Evolutionary conservation across 345 rosid species (phyloP).

Genomic region (Ceriops tagal): DNA sequence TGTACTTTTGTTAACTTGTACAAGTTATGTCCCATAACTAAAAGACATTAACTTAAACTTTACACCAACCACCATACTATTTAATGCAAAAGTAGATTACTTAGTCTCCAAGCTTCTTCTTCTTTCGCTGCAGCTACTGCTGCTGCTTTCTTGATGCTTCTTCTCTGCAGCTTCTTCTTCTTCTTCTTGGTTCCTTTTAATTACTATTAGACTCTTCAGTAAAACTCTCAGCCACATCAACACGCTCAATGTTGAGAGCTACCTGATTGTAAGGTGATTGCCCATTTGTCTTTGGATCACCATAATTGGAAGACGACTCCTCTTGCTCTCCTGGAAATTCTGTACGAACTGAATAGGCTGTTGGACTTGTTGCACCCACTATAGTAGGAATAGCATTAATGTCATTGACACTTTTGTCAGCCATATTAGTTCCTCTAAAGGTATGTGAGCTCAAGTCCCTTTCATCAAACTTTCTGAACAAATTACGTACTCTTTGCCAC

Average conservation of each 20-base stretch:
- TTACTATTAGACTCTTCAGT: too few relatives aligned
- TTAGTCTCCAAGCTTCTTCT: too few relatives aligned
- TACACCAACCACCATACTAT: too few relatives aligned
- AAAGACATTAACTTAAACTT: too few relatives aligned
- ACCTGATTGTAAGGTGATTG: background rate
- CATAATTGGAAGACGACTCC: background rate
- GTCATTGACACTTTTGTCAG: background rate
- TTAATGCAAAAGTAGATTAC: too few relatives aligned
- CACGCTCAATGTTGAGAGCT: background rate
- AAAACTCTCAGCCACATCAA: background rate
- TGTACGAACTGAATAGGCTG: background rate
- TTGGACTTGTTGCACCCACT: conserved; percentile 3
- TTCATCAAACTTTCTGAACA: background rate
- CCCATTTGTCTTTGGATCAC: background rate
- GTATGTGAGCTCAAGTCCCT: conserved; percentile 4
- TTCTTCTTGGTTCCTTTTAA: too few relatives aligned
- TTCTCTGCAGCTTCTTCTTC: too few relatives aligned
- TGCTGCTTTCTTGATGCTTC: too few relatives aligned
- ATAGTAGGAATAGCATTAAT: background rate
- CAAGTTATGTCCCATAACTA: too few relatives aligned
- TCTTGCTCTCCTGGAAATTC: background rate
- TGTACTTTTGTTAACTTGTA: too few relatives aligned
- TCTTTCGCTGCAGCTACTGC: too few relatives aligned
- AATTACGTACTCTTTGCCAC: background rate
- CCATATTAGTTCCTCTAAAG: background rate